Conservation (phyloP, 495 filamentous ascomycete species). For the Parathielavia hyrcaniae region DNA sequence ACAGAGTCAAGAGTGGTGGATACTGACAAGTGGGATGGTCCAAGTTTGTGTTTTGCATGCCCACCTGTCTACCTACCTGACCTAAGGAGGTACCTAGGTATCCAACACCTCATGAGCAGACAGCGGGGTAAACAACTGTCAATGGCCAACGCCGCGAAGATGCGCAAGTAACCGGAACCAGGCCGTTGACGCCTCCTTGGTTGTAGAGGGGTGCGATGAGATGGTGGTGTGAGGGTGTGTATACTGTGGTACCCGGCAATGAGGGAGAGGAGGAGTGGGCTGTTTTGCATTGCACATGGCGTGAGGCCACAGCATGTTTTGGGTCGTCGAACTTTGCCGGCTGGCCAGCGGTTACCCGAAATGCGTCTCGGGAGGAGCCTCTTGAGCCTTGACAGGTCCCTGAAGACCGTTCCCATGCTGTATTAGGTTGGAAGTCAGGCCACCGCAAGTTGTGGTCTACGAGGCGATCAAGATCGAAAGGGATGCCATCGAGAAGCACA, state of each 20-base stretch:
- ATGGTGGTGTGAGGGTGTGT: not conserved
- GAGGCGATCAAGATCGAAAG: not conserved
- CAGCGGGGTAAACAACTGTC: not conserved
- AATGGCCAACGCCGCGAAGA: not conserved
- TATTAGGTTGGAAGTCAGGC: not conserved
- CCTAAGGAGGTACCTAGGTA: no score
- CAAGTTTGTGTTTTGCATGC: not conserved
- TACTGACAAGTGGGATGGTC: not conserved
- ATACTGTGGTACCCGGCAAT: not conserved
- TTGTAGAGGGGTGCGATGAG: conserved; percentile 5
- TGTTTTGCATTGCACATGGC: not conserved
- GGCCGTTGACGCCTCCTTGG: not conserved
- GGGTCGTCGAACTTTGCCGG: not conserved
- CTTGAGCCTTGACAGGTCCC: not conserved
- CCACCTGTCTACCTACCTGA: no score
- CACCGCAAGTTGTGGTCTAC: not conserved
- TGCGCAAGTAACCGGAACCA: not conserved
- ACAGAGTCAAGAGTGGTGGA: not conserved
- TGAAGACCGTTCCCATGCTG: not conserved
- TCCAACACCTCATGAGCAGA: not conserved
- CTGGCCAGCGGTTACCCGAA: conserved; percentile 7
- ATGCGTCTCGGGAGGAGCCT: conserved; percentile 1
- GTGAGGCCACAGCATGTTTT: not conserved
- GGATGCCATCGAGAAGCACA: not conserved
- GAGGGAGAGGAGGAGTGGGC: not conserved